Percentiles rank a stretch among this genome's conserved stretches.
These are phyloP conservation scores for Clarireedia homoeocarpa DNA, from an alignment of 2,329 filamentous ascomycete species.

Conservation along the genomic window DNA sequence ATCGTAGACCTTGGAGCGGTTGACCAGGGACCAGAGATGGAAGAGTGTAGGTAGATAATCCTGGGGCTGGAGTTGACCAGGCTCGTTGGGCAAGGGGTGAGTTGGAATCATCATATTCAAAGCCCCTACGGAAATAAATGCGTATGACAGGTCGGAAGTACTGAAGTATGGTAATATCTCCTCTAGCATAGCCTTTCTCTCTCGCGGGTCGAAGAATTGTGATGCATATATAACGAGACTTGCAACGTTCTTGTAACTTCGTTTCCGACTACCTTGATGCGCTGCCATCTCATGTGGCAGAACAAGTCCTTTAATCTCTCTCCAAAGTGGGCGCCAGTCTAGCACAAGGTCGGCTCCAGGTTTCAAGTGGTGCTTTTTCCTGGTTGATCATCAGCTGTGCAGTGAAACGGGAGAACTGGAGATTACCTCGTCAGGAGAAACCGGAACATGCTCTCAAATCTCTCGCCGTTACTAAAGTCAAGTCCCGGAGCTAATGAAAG, in stretches of 20 bases:
- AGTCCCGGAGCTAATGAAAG: slow-evolving; percentile 84
- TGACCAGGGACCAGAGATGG: slow-evolving; percentile 91
- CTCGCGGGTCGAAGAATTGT: slow-evolving; percentile 83
- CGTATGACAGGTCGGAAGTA: slow-evolving; percentile 83
- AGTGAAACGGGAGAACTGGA: background rate
- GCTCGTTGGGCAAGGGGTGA: slow-evolving; percentile 62
- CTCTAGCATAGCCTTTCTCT: slow-evolving; percentile 73
- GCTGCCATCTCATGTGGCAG: slow-evolving; percentile 74
- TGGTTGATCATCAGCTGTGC: slow-evolving; percentile 30
- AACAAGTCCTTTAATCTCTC: slow-evolving; percentile 85
- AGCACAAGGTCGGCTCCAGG: slow-evolving; percentile 82
- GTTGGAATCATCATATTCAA: slow-evolving; percentile 87
- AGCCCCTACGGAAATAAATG: slow-evolving; percentile 84
- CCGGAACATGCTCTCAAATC: slow-evolving; percentile 97
- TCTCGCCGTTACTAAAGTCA: slow-evolving; percentile 72
- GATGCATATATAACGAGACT: slow-evolving; percentile 89
- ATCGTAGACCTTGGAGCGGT: slow-evolving; percentile 81
- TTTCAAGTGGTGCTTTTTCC: slow-evolving; percentile 91
- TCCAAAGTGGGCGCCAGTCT: slow-evolving; percentile 90
- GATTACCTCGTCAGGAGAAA: slow-evolving; percentile 77
- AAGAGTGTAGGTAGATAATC: slow-evolving; percentile 91
- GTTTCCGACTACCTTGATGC: slow-evolving; percentile 48
- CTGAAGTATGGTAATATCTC: slow-evolving; percentile 84
- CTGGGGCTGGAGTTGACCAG: slow-evolving; percentile 65
- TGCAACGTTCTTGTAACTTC: slow-evolving; percentile 58